These are phyloP conservation scores for Lactarius psammicola DNA, from an alignment of 768 basidiomycete genomes.

Conservation along the genomic window DNA sequence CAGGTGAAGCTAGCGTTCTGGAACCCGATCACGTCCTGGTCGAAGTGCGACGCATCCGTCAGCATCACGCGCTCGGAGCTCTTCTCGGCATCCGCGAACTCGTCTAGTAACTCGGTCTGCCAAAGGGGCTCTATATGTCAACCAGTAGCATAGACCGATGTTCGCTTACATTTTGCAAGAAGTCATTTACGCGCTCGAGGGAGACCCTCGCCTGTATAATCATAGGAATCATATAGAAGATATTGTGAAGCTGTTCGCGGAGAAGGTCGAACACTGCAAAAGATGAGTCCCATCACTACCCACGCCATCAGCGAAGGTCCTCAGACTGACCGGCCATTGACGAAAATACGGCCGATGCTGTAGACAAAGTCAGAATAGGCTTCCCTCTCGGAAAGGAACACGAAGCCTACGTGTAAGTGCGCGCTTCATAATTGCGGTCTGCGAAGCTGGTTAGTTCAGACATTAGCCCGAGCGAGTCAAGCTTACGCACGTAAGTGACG, in stretches of 20 bases:
- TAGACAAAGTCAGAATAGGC: background rate
- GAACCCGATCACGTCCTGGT: too few relatives aligned
- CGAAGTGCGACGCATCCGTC: conserved; percentile 26
- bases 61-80: conserved; percentile 23
- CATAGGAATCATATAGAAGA: conserved; percentile 31
- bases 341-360: conserved; percentile 35
- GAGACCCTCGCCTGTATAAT: too few relatives aligned
- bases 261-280: conserved; percentile 42
- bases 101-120: conserved; percentile 38
- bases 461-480: background rate
- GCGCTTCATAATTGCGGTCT: too few relatives aligned
- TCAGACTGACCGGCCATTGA: conserved; percentile 29
- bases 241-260: conserved; percentile 34
- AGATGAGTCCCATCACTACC: background rate
- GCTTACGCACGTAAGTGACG: conserved; percentile 33
- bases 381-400: too few relatives aligned
- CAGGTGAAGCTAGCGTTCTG: too few relatives aligned
- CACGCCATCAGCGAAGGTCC: background rate
- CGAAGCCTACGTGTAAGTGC: too few relatives aligned
- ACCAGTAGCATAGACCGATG: background rate
- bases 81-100: conserved; percentile 28
- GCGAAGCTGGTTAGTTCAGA: too few relatives aligned
- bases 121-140: background rate
- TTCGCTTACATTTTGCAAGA: conserved; percentile 35
- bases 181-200: conserved; percentile 42